Percentiles rank a stretch among this genome's conserved stretches.
Conservation (phyloP, 2,329 filamentous ascomycete species). For the Fusarium setosum region DNA sequence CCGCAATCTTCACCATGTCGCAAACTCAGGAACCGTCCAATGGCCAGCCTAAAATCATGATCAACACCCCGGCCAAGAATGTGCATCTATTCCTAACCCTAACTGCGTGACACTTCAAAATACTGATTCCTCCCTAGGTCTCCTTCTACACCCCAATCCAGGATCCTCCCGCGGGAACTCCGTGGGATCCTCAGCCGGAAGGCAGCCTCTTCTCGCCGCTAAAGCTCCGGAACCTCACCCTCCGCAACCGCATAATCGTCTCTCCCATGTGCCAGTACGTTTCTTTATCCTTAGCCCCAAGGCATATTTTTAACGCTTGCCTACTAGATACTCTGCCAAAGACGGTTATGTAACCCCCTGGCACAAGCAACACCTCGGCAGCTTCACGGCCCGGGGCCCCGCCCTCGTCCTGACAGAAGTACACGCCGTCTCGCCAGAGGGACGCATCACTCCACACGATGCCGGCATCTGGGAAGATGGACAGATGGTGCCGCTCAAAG, state of each 20-base stretch:
- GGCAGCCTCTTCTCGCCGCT: conserved; percentile 56
- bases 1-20: conserved; percentile 7
- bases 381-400: conserved; percentile 54
- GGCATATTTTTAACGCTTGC: background rate
- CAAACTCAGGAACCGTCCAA: conserved; percentile 4
- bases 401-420: conserved; percentile 76
- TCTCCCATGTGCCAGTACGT: conserved; percentile 60
- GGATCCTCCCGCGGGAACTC: conserved; percentile 39
- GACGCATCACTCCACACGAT: conserved; percentile 79
- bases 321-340: conserved; percentile 46
- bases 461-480: conserved; percentile 77
- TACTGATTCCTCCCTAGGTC: conserved; percentile 9
- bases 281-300: background rate
- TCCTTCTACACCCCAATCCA: conserved; percentile 42
- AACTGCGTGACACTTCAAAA: background rate
- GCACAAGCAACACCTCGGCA: conserved; percentile 55
- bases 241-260: conserved; percentile 60
- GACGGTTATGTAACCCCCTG: conserved; percentile 56
- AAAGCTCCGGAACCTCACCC: conserved; percentile 54
- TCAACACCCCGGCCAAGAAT: conserved; percentile 35
- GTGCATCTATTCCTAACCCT: background rate
- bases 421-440: conserved; percentile 72
- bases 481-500: conserved; percentile 70
- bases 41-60: conserved; percentile 19
- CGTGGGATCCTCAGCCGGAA: conserved; percentile 38